Evolutionary conservation across 202 grass and related monocot genomes (phyloP).

Genomic region (Bolboschoenoplectus hybrid): DNA sequence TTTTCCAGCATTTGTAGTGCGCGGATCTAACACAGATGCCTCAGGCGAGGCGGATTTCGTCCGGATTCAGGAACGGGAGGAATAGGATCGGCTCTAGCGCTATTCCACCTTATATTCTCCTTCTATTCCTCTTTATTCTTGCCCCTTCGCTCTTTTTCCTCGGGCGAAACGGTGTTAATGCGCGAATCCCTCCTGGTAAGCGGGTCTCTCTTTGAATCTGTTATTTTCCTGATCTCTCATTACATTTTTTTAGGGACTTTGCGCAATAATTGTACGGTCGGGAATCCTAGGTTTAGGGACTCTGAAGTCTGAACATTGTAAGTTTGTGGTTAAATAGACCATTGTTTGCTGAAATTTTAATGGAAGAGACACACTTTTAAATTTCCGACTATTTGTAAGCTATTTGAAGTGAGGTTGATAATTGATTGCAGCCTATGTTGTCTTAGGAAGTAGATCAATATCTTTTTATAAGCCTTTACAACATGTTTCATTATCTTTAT

Average conservation of each 20-base stretch:
- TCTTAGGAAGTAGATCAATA: constrained; percentile 1
- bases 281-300: neutral
- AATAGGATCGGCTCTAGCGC: constrained; percentile 40
- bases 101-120: constrained; percentile 53
- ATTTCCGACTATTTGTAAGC: neutral
- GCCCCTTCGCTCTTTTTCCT: constrained; percentile 62
- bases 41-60: constrained; percentile 52
- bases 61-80: constrained; percentile 51
- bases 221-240: neutral
- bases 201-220: neutral
- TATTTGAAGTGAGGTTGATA: constrained; percentile 19
- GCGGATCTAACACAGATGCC: constrained; percentile 52
- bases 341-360: neutral
- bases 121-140: constrained; percentile 72
- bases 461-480: neutral
- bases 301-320: neutral
- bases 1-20: constrained; percentile 26
- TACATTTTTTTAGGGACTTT: neutral
- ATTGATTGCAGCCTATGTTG: neutral
- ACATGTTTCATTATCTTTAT: neutral
- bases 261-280: neutral
- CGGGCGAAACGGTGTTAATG: constrained; percentile 47
- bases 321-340: constrained; percentile 8
- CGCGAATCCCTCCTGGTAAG: constrained; percentile 62
- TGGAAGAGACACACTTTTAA: neutral